phyloP scores from a whole-genome alignment of 1,139 yeast species.

The Diutina ranongensis region DNA sequence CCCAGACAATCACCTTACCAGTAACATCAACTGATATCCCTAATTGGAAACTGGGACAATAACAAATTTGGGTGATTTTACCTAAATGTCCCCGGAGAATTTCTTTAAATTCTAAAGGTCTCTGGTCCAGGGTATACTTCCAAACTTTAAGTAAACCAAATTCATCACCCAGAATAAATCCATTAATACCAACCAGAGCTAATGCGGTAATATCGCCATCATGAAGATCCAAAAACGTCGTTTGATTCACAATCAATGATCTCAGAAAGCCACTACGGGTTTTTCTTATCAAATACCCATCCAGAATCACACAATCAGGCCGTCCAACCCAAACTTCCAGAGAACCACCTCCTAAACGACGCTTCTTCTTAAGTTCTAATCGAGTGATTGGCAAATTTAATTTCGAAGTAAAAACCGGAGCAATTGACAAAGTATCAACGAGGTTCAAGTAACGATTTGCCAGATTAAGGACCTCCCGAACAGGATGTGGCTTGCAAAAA shows the following conservation, averaged over 20 bases:
- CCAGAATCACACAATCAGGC: slow-evolving; percentile 25
- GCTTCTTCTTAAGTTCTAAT: slow-evolving; percentile 25
- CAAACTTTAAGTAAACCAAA: slow-evolving; percentile 48
- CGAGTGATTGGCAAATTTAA: slow-evolving; percentile 23
- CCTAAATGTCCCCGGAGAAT: slow-evolving; percentile 44
- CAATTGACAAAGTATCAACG: slow-evolving; percentile 12
- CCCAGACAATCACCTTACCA: slow-evolving; percentile 51
- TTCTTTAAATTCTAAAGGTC: slow-evolving; percentile 29
- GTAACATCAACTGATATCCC: slow-evolving; percentile 38
- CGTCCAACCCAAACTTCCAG: slow-evolving; percentile 34
- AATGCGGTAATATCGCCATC: slow-evolving; percentile 22
- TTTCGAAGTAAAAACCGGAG: slow-evolving; percentile 21
- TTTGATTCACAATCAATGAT: slow-evolving; percentile 30
- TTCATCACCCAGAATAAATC: slow-evolving; percentile 41
- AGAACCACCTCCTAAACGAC: background rate
- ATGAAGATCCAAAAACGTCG: slow-evolving; percentile 30
- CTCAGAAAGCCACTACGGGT: slow-evolving; percentile 12
- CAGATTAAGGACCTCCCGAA: slow-evolving; percentile 26
- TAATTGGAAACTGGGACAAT: slow-evolving; percentile 39
- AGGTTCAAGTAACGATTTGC: slow-evolving; percentile 24
- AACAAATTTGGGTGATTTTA: slow-evolving; percentile 28
- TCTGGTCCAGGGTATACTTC: slow-evolving; percentile 25
- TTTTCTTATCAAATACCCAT: slow-evolving; percentile 28
- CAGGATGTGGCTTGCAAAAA: slow-evolving; percentile 54
- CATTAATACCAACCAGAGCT: slow-evolving; percentile 25